Evolutionary conservation across 345 rosid species (phyloP), one percentile per base, ranked within the genome.

Genomic region (Eucalyptus victrix): DNA sequence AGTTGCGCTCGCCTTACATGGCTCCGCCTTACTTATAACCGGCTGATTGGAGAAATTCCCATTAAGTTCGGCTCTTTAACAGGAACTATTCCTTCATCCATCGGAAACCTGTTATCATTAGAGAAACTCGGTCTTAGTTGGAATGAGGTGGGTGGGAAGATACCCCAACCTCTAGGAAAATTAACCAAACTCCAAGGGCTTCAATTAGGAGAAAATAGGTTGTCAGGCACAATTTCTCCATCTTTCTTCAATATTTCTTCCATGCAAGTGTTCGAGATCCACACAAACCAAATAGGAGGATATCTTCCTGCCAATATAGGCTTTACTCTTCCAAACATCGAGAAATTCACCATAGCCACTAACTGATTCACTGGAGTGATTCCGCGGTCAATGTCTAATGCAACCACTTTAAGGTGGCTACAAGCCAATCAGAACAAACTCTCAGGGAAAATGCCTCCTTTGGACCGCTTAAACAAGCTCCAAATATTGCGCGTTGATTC

Each of bases 191-290:
- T 93, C 17, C 3, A 30, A 42, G 4, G 4, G n/a, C 42, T 93
- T 16, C 7, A 9, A 3, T 32, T 89, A 18, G 86, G 16, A 1
- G 28, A 0, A 58, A 91, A 91, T 54, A 86, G 34, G 62, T 34
- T 91, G 24, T 91, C 89, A 0, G 92, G 91, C 51, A 44, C 47
- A 3, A 80, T 93, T 44, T 91, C 94, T n/a, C 86, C 90, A 1
- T 90, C 91, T 2, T 21, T 93, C 1, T 92, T 86, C 90, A 93
- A 94, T 89, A 88, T 89, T 24, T 90, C 94, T 23, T 89, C 90
- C 2, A 1, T 91, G 16, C 8, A 12, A 9, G 1, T 0, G 3
- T 49, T 93, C 2, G 28, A 76, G 3, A 8, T 91, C 3, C 7
- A 26, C 1, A 1, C 0, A 0, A 94, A 91, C 86, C 40, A 40